phyloP scores from a whole-genome alignment of 2,329 filamentous ascomycete species.

The Trichoderma aggressivum region DNA sequence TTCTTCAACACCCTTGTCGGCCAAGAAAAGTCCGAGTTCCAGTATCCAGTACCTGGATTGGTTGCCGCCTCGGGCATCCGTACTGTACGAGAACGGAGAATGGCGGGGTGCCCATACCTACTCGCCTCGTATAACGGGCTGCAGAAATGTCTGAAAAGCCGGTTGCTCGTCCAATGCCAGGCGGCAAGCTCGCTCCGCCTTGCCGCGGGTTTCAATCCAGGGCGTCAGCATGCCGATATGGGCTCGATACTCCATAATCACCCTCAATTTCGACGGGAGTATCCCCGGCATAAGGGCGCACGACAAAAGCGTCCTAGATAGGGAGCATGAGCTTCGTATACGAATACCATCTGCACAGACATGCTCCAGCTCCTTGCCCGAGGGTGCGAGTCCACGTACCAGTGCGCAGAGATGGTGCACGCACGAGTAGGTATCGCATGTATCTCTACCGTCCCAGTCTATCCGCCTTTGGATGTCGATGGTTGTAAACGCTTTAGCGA shows the following conservation, averaged over 20 bases:
- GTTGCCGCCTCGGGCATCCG: not conserved
- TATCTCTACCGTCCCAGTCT: not conserved
- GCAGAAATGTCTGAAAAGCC: not conserved
- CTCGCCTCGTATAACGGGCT: not conserved
- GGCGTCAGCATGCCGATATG: constrained; percentile 1
- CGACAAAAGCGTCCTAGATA: not conserved
- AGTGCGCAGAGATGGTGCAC: not conserved
- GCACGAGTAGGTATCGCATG: not conserved
- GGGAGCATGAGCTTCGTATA: not conserved
- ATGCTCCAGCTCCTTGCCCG: not conserved
- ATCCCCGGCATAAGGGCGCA: constrained; percentile 11
- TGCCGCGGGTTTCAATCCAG: not conserved
- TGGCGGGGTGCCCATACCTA: not conserved
- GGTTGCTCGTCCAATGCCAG: not conserved
- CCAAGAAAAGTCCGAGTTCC: not conserved
- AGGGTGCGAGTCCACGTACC: not conserved
- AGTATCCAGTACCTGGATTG: not conserved
- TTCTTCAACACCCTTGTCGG: constrained; percentile 2
- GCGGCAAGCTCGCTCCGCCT: not conserved
- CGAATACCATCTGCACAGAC: not conserved
- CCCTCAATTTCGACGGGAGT: constrained; percentile 14
- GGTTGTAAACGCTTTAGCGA: not conserved
- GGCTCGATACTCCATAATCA: not conserved
- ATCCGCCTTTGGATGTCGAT: not conserved
- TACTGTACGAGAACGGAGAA: not conserved